Evolutionary conservation across 805 yeast species (phyloP), one percentile per base, ranked within the genome.

Genomic region (Candida yuanshanica): DNA sequence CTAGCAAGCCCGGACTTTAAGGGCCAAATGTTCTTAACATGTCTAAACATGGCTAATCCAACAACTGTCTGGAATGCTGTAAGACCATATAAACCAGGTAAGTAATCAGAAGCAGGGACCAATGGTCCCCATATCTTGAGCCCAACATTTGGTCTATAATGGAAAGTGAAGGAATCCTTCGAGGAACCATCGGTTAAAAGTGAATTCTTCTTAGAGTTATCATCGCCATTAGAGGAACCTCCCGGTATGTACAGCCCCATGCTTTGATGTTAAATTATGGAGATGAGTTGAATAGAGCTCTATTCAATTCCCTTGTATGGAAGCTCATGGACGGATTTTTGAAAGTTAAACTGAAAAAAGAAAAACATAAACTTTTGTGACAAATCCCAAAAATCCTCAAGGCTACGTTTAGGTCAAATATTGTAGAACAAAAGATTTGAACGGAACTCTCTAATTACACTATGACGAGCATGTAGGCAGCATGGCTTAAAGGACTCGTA

Each of bases 71-170:
- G 90, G 2, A 74, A 43, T 0, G 75, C 76, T 2, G 79, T 66
- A 37, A 80, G 56, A 0, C 74, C 51, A 51, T 72, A 73, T 2
- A 82, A 54, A 2, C 83, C 85, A 3, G 67, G 59, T 24, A 63
- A 55, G 55, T 80, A 77, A 47, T 83, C 90, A 8, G 83, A 71
- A 1, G 89, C 84, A 2, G 91, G 91, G 1, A 79, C 81, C 18
- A 83, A 56, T 0, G 88, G 88, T 1, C 89, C 85, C 81, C 86
- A 79, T 25, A 79, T 50, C 46, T 65, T 63, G 39, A 81, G 64
- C 0, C 86, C 87, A 18, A 79, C 55, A 39, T 77, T 74, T 2
- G 89, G 89, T 45, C 74, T 61, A 34, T 68, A 60, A 38, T 60
- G 45, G 35, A 53, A 52, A 7, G 21, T 22, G 16, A 41, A 20